These are phyloP conservation scores for Gynochthodes officinalis DNA, from an alignment of 257 asterid species.

Conservation along the genomic window DNA sequence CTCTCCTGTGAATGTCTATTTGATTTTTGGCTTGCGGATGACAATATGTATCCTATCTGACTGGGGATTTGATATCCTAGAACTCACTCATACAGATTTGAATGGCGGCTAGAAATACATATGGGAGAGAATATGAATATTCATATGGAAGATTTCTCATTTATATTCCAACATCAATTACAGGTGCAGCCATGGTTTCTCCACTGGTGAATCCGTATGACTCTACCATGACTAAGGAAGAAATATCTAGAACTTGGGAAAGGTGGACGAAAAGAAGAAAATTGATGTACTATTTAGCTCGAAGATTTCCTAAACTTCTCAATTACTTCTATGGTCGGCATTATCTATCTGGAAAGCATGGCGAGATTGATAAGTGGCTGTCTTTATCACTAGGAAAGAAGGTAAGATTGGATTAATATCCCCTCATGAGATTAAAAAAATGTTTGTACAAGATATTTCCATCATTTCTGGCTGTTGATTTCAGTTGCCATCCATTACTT, in stretches of 20 bases:
- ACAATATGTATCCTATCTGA: neutral
- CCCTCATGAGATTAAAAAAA: neutral
- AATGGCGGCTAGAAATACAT: neutral
- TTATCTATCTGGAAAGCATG: constrained; percentile 78
- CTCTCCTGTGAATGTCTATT: neutral
- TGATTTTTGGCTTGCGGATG: neutral
- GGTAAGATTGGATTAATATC: constrained; percentile 29
- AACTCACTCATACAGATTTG: neutral
- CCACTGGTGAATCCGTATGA: constrained; percentile 82
- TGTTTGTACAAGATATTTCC: neutral
- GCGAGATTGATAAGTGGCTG: constrained; percentile 65
- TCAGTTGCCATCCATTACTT: neutral
- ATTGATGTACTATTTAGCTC: constrained; percentile 55
- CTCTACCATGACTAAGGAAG: constrained; percentile 70
- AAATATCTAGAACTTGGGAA: constrained; percentile 62
- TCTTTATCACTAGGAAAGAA: constrained; percentile 58
- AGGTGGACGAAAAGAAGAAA: constrained; percentile 61
- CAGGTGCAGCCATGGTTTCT: constrained; percentile 82
- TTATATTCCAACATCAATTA: neutral
- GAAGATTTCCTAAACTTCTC: constrained; percentile 67
- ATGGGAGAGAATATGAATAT: too few relatives aligned
- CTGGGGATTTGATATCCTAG: neutral
- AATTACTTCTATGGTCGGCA: constrained; percentile 51
- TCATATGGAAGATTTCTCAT: neutral
- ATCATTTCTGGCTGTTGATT: neutral